phyloP scores from a whole-genome alignment of 2,329 filamentous ascomycete species.

The Ascochyta koolunga region DNA sequence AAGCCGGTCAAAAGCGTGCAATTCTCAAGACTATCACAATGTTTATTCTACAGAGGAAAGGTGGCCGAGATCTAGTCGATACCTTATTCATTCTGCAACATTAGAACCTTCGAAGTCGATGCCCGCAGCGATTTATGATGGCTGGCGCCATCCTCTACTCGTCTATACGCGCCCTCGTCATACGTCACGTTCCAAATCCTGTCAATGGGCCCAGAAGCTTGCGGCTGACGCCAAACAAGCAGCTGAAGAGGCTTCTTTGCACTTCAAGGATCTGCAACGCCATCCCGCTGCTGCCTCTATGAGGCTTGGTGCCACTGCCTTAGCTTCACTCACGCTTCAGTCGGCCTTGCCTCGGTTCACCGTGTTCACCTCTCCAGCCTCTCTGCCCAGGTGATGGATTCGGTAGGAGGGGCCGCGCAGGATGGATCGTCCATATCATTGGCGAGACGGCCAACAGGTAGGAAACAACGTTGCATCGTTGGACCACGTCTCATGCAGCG shows the following conservation, averaged over 20 bases:
- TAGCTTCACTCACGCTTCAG: slow-evolving; percentile 14
- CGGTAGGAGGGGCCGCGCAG: slow-evolving; percentile 1
- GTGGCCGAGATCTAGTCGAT: too few species aligned
- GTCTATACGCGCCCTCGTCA: background rate
- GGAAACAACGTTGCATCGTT: slow-evolving; percentile 15
- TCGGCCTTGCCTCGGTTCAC: slow-evolving; percentile 21
- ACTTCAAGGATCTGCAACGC: slow-evolving; percentile 28
- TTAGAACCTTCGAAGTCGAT: background rate
- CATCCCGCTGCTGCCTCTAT: slow-evolving; percentile 22
- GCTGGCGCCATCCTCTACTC: too few species aligned
- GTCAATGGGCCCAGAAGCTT: background rate
- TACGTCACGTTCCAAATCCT: background rate
- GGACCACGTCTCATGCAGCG: slow-evolving; percentile 12
- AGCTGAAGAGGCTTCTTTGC: slow-evolving; percentile 16
- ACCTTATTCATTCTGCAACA: too few species aligned
- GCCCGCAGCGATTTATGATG: background rate
- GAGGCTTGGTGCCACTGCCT: slow-evolving; percentile 18
- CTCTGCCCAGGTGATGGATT: background rate
- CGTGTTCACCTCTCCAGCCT: background rate
- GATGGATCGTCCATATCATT: background rate
- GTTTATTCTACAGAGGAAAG: too few species aligned
- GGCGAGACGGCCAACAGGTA: background rate
- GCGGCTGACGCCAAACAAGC: slow-evolving; percentile 9
- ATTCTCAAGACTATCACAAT: too few species aligned
- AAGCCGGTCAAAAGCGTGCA: too few species aligned